Evolutionary conservation across 495 filamentous ascomycete genomes (phyloP), one percentile per base, ranked within the genome.

Genomic region (Pyronema domesticum): DNA sequence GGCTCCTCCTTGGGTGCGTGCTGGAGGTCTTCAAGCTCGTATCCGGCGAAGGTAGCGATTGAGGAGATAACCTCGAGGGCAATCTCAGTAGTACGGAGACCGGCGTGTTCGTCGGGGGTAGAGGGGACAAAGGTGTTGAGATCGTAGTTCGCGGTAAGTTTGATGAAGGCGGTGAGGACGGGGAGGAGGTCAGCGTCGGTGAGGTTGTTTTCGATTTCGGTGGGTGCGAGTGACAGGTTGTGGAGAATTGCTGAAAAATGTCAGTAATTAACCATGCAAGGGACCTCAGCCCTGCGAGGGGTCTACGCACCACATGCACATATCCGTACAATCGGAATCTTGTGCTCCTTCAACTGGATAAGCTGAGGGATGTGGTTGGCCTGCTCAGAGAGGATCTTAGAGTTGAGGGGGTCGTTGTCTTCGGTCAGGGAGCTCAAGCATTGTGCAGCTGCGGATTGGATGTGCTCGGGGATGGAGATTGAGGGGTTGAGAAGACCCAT

Each of bases 31-130:
- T 61, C 55, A 48, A 67, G 66, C 30, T 58, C 66, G 19, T 69
- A 65, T 7, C 65, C 68, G 0, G 78, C 65, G 23, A 68, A 68
- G 1, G 76, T 77, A 19, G 76, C 76, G 54, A 81, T 79, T 6
- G 79, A 78, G 7, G 75, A 76, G 0, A 79, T 55, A 7, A 77
- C 71, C 57, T 79, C 77, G 1, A 81, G 60, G 13, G 73, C 74
- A 13, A 74, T 54, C 57, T 75, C 68, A 36, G 75, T 52, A 17
- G 72, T 64, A 39, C 37, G 35, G 5, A 73, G 58, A 33, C 44
- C 50, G 17, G 51, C 48, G 44, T 62, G 58, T 15, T 58, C 50
- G 33, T 39, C 45, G 1, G 55, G 42, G 11, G 57, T 23, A 5
- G 46, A 18, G 51, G 60, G 18, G 57, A 19, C 1, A 43, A 46